phyloP scores from a whole-genome alignment of 305 asterid species.

The Caryopteris hybrid region DNA sequence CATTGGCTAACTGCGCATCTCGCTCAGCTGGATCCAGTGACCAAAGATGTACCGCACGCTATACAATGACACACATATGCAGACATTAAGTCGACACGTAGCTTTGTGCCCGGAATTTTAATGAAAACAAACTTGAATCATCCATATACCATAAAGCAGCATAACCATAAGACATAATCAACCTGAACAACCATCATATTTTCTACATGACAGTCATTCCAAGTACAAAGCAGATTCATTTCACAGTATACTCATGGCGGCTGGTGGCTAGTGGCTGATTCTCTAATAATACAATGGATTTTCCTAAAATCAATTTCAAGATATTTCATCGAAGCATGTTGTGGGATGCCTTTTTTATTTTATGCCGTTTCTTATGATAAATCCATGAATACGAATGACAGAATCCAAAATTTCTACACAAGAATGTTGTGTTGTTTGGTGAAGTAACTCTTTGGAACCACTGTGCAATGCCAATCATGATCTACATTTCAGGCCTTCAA shows the following conservation, averaged over 20 bases:
- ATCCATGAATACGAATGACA: too few relatives aligned
- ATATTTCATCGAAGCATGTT: too few relatives aligned
- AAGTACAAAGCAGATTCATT: neutral
- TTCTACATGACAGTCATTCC: neutral
- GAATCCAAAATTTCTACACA: too few relatives aligned
- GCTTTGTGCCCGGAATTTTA: neutral
- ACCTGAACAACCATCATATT: neutral
- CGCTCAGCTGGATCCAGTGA: constrained; percentile 75
- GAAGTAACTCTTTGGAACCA: neutral
- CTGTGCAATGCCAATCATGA: neutral
- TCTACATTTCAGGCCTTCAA: neutral
- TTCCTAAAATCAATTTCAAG: too few relatives aligned
- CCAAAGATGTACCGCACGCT: constrained; percentile 72
- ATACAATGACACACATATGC: neutral
- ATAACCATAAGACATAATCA: neutral
- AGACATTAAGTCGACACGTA: neutral
- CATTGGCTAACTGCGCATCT: constrained; percentile 66
- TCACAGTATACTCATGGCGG: neutral
- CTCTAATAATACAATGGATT: too few relatives aligned
- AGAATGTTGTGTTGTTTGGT: neutral
- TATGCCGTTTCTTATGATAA: too few relatives aligned
- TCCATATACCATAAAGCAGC: neutral
- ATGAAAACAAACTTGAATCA: neutral
- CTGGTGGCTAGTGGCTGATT: neutral
- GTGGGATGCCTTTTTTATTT: too few relatives aligned